phyloP scores from a whole-genome alignment of 1,284 basidiomycete species.

The Mycena sp. region DNA sequence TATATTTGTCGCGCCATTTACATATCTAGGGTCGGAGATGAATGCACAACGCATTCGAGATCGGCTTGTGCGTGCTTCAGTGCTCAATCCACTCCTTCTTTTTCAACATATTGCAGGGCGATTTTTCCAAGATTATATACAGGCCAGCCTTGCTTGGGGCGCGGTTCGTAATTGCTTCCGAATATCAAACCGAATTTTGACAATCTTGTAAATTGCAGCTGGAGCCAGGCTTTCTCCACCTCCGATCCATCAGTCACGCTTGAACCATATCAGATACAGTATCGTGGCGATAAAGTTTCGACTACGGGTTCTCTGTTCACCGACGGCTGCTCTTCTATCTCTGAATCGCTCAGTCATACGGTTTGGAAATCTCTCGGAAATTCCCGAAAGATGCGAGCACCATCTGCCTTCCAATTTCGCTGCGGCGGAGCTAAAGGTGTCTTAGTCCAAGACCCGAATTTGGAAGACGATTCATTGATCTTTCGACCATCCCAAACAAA shows the following conservation, averaged over 20 bases:
- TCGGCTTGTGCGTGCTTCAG: constrained; percentile 39
- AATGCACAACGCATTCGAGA: constrained; percentile 43
- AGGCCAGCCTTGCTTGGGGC: constrained; percentile 60
- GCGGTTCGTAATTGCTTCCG: constrained; percentile 20
- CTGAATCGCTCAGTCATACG: constrained; percentile 40
- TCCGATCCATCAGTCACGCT: constrained; percentile 55
- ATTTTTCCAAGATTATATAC: constrained; percentile 45
- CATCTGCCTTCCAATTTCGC: constrained; percentile 52
- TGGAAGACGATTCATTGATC: constrained; percentile 45
- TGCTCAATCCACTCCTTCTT: constrained; percentile 3
- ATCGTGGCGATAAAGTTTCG: constrained; percentile 41
- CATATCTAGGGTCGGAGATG: constrained; percentile 33
- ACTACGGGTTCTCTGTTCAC: constrained; percentile 46
- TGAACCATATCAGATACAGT: constrained; percentile 40
- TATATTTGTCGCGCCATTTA: constrained; percentile 67
- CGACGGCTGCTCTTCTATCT: constrained; percentile 59
- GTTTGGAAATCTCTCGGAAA: constrained; percentile 45
- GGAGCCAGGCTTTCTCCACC: constrained; percentile 63
- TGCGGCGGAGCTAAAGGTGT: constrained; percentile 57
- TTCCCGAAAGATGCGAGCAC: constrained; percentile 30
- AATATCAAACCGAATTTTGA: neutral
- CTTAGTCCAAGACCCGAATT: constrained; percentile 52
- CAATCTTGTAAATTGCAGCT: constrained; percentile 34
- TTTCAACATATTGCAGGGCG: constrained; percentile 44
- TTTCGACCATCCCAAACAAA: constrained; percentile 59